Percentiles rank a stretch among this genome's conserved stretches.
Evolutionary conservation across 148 eudicot species (phyloP).

Genomic region (Heliosperma pusillum): DNA sequence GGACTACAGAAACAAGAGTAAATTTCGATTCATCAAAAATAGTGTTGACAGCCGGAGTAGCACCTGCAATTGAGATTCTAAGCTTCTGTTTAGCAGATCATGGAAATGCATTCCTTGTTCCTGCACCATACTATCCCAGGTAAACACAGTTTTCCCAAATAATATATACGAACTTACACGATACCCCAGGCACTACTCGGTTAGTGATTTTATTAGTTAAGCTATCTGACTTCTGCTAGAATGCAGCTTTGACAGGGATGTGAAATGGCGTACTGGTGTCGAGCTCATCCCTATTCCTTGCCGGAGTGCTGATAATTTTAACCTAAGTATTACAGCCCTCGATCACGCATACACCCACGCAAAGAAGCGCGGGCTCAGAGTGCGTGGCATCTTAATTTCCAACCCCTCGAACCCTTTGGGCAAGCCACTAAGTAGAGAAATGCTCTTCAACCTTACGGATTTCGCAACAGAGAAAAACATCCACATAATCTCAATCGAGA

Average conservation of each 20-base stretch:
- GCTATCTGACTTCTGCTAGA: background rate
- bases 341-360: slow-evolving; percentile 80
- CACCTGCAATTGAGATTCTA: slow-evolving; percentile 80
- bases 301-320: slow-evolving; percentile 82
- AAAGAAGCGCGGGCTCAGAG: slow-evolving; percentile 76
- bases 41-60: slow-evolving; percentile 59
- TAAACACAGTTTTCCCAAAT: slow-evolving; percentile 22
- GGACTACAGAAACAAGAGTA: slow-evolving; percentile 46
- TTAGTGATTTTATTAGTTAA: too few species aligned
- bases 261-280: slow-evolving; percentile 88
- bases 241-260: slow-evolving; percentile 75
- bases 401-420: slow-evolving; percentile 82
- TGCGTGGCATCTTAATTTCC: slow-evolving; percentile 75
- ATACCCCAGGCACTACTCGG: background rate
- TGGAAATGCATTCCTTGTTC: slow-evolving; percentile 93
- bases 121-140: slow-evolving; percentile 88
- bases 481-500: slow-evolving; percentile 72
- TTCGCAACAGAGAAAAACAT: slow-evolving; percentile 90
- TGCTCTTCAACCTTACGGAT: slow-evolving; percentile 61
- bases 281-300: slow-evolving; percentile 90
- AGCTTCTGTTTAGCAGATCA: slow-evolving; percentile 83
- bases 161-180: background rate
- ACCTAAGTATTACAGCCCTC: slow-evolving; percentile 52
- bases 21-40: slow-evolving; percentile 60
- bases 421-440: slow-evolving; percentile 51